phyloP scores from a whole-genome alignment of 805 yeast species.

The Zygosaccharomyces pseudorouxii region DNA sequence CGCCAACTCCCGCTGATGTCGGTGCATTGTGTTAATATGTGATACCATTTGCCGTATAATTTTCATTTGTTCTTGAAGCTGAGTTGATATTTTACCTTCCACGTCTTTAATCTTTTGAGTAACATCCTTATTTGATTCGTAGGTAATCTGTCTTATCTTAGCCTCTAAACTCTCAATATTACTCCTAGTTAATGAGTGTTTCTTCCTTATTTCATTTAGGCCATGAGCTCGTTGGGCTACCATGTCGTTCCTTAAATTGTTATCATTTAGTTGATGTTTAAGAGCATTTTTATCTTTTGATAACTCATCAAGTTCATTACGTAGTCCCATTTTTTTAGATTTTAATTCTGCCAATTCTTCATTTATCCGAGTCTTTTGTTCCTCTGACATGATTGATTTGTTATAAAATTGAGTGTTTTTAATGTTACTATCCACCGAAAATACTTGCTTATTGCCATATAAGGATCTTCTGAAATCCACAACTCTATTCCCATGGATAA shows the following conservation, averaged over 20 bases:
- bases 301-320: conserved; percentile 13
- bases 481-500: conserved; percentile 54
- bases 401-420: conserved; percentile 24
- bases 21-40: conserved; percentile 26
- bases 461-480: conserved; percentile 51
- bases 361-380: conserved; percentile 17
- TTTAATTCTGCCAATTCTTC: conserved; percentile 14
- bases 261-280: conserved; percentile 8
- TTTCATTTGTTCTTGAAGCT: conserved; percentile 23
- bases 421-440: conserved; percentile 30
- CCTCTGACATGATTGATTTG: conserved; percentile 26
- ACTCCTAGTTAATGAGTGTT: conserved; percentile 22
- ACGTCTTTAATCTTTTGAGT: conserved; percentile 37
- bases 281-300: conserved; percentile 13
- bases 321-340: conserved; percentile 10
- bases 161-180: conserved; percentile 31
- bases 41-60: conserved; percentile 22
- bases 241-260: conserved; percentile 16
- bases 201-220: conserved; percentile 21
- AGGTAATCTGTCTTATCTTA: conserved; percentile 34
- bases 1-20: conserved; percentile 25
- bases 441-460: conserved; percentile 58
- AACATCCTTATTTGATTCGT: conserved; percentile 41
- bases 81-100: conserved; percentile 27
- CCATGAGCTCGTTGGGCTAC: conserved; percentile 12